Evolutionary conservation across 2,329 filamentous ascomycete species (phyloP).

Genomic region (Botryotinia calthae): DNA sequence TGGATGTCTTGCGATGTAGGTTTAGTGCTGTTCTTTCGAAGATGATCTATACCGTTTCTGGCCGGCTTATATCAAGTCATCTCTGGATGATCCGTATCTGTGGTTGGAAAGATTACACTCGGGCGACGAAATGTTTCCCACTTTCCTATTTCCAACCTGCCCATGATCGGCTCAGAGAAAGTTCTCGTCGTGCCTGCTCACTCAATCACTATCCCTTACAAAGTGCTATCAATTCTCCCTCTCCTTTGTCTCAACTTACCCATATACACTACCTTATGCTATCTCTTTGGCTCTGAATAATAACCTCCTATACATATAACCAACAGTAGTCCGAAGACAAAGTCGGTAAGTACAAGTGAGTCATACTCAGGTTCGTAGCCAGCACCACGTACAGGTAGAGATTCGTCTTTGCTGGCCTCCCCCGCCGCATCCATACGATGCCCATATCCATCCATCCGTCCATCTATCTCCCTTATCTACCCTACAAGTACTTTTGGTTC

Average conservation of each 20-base stretch:
- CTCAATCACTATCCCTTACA: neutral
- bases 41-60: neutral
- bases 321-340: neutral
- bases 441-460: neutral
- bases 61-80: no score
- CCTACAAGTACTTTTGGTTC: neutral
- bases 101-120: neutral
- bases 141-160: conserved; percentile 9
- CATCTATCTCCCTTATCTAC: neutral
- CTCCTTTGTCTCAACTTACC: neutral
- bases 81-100: neutral
- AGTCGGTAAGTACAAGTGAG: neutral
- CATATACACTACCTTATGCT: neutral
- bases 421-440: neutral
- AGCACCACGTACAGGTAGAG: conserved; percentile 12
- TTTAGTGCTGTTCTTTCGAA: neutral
- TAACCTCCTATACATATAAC: neutral
- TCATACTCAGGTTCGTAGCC: conserved; percentile 2
- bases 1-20: neutral
- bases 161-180: conserved; percentile 20
- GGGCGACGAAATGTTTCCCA: neutral
- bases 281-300: conserved; percentile 4
- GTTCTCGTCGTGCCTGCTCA: neutral
- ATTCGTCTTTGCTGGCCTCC: conserved; percentile 12
- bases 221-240: neutral